Base-by-base conservation (phyloP, 139 green algal species). In the Bryopsis sp. region DNA sequence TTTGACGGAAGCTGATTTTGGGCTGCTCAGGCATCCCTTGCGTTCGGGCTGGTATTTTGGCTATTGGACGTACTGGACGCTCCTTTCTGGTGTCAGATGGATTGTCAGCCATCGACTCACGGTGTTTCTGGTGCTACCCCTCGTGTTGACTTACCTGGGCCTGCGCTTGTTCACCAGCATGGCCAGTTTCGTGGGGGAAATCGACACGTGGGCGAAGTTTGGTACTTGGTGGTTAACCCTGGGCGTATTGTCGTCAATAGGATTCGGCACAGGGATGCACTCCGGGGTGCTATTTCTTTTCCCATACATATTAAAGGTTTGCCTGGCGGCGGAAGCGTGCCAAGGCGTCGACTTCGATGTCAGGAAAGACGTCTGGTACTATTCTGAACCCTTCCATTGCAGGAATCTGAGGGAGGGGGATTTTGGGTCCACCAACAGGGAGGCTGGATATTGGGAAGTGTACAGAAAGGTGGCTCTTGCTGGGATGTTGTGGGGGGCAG, bases 271-370 rank as follows among this genome's bases (percentile, higher is more conserved):
- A 8, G 90, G 90, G 57, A 96, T 97, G 90, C 90, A 97, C 74
- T 93, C 89, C 0, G 90, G 90, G 2, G 73, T 97, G 29, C 82
- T 97, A 3, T 97, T 97, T 75, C 73, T 97, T 5, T 96, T 96
- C 54, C 90, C 90, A 19, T 89, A 97, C 85, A 94, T 97, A 39
- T 80, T 97, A 19, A 96, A 93, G 84, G 89, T 95, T 7, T 92
- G 86, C 68, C 67, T 95, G 36, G 85, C 89, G 29, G 90, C 88
- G 0, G 90, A 96, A 78, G 80, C 79, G 46, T 96, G 90, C 74
- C 83, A 84, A 22, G 78, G 89, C 60, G 68, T 89, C 15, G 43
- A 79, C 24, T 96, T 96, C 66, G 81, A 89, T 73, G 72, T 72
- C 0, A 73, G 78, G 0, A n/a, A 54, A 0, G 89, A 96, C 73